Conservation (phyloP, 1,284 basidiomycete species). For the Xerocomus minutiporus region DNA sequence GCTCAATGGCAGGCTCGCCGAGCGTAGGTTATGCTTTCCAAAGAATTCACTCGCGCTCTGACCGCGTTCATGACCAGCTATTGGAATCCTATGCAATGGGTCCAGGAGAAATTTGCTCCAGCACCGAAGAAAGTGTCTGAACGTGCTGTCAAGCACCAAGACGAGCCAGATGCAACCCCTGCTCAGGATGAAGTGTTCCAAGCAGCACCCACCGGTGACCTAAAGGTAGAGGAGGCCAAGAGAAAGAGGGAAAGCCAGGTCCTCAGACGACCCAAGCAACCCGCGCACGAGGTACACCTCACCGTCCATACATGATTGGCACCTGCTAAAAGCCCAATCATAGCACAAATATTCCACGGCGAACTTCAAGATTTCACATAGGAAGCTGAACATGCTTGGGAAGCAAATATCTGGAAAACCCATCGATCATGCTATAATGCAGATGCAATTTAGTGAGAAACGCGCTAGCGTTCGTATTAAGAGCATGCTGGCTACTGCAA, state of each 20-base stretch:
- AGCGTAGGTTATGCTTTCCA: constrained; percentile 34
- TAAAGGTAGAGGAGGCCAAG: constrained; percentile 3
- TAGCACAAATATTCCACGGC: constrained; percentile 90
- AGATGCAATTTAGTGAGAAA: constrained; percentile 95
- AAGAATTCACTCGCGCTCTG: constrained; percentile 2
- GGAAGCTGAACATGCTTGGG: constrained; percentile 87
- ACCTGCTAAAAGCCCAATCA: constrained; percentile 4
- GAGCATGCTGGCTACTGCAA: constrained; percentile 84
- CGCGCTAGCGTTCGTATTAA: constrained; percentile 81
- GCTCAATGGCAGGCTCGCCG: constrained; percentile 37
- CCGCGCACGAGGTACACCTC: constrained; percentile 26
- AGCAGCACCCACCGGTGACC: constrained; percentile 2
- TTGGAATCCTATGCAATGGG: constrained; percentile 58
- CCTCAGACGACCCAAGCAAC: constrained; percentile 17
- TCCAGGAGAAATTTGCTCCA: constrained; percentile 55
- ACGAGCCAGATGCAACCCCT: constrained; percentile 33
- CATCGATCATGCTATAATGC: constrained; percentile 90
- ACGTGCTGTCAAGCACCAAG: constrained; percentile 46
- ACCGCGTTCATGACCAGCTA: constrained; percentile 28
- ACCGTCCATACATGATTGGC: background rate
- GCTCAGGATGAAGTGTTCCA: constrained; percentile 26
- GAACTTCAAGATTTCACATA: constrained; percentile 88
- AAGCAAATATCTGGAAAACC: constrained; percentile 86
- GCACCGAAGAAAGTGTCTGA: constrained; percentile 34
- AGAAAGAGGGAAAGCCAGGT: constrained; percentile 14